Evolutionary conservation across 2,329 filamentous ascomycete genomes (phyloP).

Genomic region (Penicillium sp.): DNA sequence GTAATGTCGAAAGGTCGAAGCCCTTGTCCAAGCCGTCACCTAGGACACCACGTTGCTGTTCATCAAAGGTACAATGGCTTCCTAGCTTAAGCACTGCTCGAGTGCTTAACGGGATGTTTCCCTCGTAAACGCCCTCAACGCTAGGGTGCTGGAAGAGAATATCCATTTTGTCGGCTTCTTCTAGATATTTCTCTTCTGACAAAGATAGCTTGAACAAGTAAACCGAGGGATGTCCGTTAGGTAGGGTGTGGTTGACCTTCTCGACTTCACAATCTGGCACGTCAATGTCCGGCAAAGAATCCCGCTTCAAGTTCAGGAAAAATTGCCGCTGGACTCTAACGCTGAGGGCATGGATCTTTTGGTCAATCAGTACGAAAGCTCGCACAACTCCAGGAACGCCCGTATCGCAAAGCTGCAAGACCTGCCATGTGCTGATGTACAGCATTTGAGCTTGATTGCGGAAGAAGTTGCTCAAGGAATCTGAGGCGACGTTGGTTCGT

Average conservation of each 20-base stretch:
- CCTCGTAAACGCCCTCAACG: slow-evolving; percentile 97
- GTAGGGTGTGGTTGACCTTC: slow-evolving; percentile 88
- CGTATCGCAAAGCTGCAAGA: slow-evolving; percentile 80
- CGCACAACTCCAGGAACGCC: slow-evolving; percentile 81
- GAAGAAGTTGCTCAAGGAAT: slow-evolving; percentile 70
- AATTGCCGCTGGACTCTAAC: slow-evolving; percentile 85
- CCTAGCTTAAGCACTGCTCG: slow-evolving; percentile 86
- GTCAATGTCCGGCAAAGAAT: slow-evolving; percentile 83
- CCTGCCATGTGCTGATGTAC: slow-evolving; percentile 92
- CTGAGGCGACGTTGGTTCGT: slow-evolving; percentile 59
- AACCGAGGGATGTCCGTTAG: slow-evolving; percentile 89
- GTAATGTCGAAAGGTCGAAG: slow-evolving; percentile 78
- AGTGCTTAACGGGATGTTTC: slow-evolving; percentile 80
- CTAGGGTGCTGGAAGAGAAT: slow-evolving; percentile 86
- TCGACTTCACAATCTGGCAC: slow-evolving; percentile 84
- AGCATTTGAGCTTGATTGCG: slow-evolving; percentile 87
- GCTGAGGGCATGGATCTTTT: slow-evolving; percentile 83
- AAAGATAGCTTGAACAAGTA: slow-evolving; percentile 94
- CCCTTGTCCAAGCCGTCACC: slow-evolving; percentile 91
- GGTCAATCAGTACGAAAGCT: slow-evolving; percentile 89
- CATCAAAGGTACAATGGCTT: slow-evolving; percentile 89
- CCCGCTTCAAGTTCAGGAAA: slow-evolving; percentile 86
- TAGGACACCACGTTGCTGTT: slow-evolving; percentile 82
- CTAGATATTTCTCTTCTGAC: slow-evolving; percentile 81
- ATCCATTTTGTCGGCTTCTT: slow-evolving; percentile 77